Evolutionary conservation across 805 yeast species (phyloP).

Genomic region (Ogataea nonfermentans): DNA sequence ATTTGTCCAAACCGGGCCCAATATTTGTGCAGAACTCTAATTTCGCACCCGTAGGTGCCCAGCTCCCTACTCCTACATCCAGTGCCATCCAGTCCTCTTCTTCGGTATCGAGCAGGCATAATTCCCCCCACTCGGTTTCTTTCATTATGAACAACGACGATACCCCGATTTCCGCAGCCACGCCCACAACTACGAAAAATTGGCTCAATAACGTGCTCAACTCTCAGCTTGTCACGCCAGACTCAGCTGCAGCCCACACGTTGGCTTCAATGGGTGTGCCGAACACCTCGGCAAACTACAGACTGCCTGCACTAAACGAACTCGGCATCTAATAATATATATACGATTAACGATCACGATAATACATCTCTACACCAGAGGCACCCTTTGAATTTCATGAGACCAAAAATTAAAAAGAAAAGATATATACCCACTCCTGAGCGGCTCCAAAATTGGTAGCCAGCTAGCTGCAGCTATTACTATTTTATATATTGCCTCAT

Average conservation of each 20-base stretch:
- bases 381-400: constrained; percentile 2
- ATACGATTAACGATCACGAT: constrained; percentile 4
- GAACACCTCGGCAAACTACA: constrained; percentile 6
- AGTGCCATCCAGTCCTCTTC: constrained; percentile 16
- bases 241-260: constrained; percentile 10
- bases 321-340: constrained; percentile 19
- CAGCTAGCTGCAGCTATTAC: too few species aligned
- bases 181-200: constrained; percentile 15
- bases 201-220: constrained; percentile 24
- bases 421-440: too few species aligned
- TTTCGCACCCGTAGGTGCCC: constrained; percentile 18
- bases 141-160: constrained; percentile 16
- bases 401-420: too few species aligned
- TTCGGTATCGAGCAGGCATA: constrained; percentile 13
- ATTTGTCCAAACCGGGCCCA: constrained; percentile 31
- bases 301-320: constrained; percentile 28
- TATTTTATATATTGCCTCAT: too few species aligned
- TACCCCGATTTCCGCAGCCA: constrained; percentile 8
- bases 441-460: too few species aligned
- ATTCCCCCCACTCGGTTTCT: constrained; percentile 22
- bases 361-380: not conserved
- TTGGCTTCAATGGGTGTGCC: constrained; percentile 6
- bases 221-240: constrained; percentile 8
- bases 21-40: constrained; percentile 27
- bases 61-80: constrained; percentile 22